Evolutionary conservation across 2,329 filamentous ascomycete genomes (phyloP), one percentile per base, ranked within the genome.

Genomic region (Verticillium nubilum): DNA sequence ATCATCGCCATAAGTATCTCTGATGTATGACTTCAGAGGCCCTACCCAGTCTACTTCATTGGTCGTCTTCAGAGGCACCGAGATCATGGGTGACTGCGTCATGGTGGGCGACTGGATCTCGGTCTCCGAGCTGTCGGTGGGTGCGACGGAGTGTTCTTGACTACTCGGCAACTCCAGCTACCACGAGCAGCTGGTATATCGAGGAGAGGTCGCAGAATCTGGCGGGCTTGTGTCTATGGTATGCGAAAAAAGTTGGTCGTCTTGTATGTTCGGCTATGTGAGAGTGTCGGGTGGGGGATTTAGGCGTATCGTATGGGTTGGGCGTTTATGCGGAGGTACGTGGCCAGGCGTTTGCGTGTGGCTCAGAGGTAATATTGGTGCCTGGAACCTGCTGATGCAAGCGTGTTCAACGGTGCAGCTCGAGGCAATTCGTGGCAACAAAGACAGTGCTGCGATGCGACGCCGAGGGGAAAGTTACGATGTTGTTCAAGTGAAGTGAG

Each of bases 21-120:
- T 86, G 69, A 99, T 99, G 79, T 98, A 97, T 65, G 83, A 81
- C 80, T 98, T 98, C 66, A 99, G 83, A 54, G 95, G 95, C 54
- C 84, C 82, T 65, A 98, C 84, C 95, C 95, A 99, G 83, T 99
- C 95, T 73, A 99, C 96, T 80, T 99, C 95, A 82, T 93, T 97
- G 65, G 95, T 99, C 58, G 85, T 85, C 86, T 90, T 98, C 70
- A 97, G 84, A 72, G 94, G 94, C 83, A 89, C 88, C 68, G 92
- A 96, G 68, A 98, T 88, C 94, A 98, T 98, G 63, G 93, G 93
- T 66, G 92, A 88, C 80, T 96, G 90, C 74, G 90, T 84, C 88
- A 91, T 92, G 67, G 61, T 67, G 68, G 63, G 64, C 63, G 63
- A 65, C 25, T 50, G 42, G 42, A 50, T 50, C 42, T 50, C 42